Evolutionary conservation across 768 basidiomycete species (phyloP), one percentile per base, ranked within the genome.

Genomic region (Hypholoma sublateritium): DNA sequence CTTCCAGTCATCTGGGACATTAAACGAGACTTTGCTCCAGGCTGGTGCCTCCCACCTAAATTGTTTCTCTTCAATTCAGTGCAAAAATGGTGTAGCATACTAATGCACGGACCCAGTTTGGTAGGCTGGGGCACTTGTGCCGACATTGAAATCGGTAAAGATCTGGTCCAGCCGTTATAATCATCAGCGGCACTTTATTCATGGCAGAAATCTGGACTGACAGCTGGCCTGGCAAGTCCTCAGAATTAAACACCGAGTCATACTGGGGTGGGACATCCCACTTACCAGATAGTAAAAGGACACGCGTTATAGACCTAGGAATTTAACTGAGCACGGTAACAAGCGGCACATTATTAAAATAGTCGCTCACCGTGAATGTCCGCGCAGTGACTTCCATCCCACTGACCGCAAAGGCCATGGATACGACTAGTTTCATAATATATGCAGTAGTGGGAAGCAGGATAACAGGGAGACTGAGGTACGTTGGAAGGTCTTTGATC

Each of bases 251-350:
- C 13, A 52, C n/a, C 34, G 3, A 16, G 17, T 41, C 32, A 19
- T 43, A 14, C 5, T 16, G 4, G 24, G 21, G 14, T 48, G 13
- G 16, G n/a, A 12, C 24, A 8, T 22, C 9, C 19, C 3, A 53
- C 74, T 55, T 62, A 86, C 87, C 87, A 88, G 58, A 88, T 77
- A 3, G 86, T 88, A 70, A 86, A 88, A 0, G 85, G 80, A 63
- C 87, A 88, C 2, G 70, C 75, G 70, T 88, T 89, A 63, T 76
- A 75, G 24, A 84, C 80, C 76, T 77, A 48, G n/a, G 7, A 25
- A 24, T 16, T 32, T 32, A 32, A 32, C 5, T 9, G 13, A 17
- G 7, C 7, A 28, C 13, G 19, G 17, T 36, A 3, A 14, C 7
- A 39, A 9, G 17, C 24, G 13, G 1, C 9, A 41, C 5, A n/a